Evolutionary conservation across 31 red algal species (phyloP), one percentile per base, ranked within the genome.

Genomic region (Endocladia muricata): DNA sequence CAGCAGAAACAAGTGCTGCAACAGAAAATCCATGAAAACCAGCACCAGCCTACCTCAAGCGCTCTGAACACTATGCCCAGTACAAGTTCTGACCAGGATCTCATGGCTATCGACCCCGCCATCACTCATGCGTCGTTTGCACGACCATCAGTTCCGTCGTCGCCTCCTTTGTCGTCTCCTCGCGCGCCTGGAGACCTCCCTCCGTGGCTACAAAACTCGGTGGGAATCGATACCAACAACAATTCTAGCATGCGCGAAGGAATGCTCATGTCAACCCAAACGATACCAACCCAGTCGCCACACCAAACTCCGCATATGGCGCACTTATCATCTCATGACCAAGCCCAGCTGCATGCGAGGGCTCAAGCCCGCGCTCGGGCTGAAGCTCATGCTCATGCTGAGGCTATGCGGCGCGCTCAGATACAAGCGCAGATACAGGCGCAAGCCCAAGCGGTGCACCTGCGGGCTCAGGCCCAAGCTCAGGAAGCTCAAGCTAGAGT

Each of bases 51-150:
- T 8, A 35, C 25, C 41, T 6, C 23, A 8, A 69, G 4, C 37
- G 34, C 52, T 17, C 19, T 55, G 38, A 15, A 15, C 1, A 3
- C 64, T 17, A 19, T 19, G 48, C 19, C 64, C 8, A 23, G 6
- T 11, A 76, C 48, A 26, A 69, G 41, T 33, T 73, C 75, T 38
- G 82, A 85, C 7, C 82, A 89, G 35, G 70, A 75, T 68, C 77
- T 89, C 22, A 81, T 81, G 85, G 74, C 85, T 2, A 80, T 89
- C 57, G 85, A 89, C 48, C 85, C 85, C 36, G 85, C 85, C 7
- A 89, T 89, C 41, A 77, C 85, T 64, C 85, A 80, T 65, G 85
- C 85, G 2, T 79, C 85, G 55, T 85, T 66, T 70, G 59, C 82
- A 43, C 70, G 63, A 40, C 71, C 82, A 55, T 48, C 39, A 13